phyloP scores from a whole-genome alignment of 768 basidiomycete genomes.

The Rhodotorula toruloides region DNA sequence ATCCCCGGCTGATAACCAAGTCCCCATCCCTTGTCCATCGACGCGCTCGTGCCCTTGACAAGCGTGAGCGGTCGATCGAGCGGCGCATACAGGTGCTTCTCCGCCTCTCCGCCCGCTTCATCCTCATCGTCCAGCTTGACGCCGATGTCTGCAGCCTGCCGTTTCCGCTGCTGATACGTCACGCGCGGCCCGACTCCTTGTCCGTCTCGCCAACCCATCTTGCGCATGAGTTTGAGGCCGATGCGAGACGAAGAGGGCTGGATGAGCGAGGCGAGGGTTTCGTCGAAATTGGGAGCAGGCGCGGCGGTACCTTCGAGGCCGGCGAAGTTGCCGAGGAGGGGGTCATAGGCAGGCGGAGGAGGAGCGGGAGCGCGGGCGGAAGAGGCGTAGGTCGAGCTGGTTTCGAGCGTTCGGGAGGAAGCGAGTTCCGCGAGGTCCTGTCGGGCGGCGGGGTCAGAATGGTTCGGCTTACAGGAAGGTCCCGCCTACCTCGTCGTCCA shows the following conservation, averaged over 20 bases:
- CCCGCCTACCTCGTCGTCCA: conserved; percentile 75
- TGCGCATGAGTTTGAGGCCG: conserved; percentile 78
- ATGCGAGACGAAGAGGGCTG: conserved; percentile 71
- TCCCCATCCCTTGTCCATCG: conserved; percentile 74
- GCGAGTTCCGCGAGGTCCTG: conserved; percentile 71
- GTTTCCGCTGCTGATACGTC: conserved; percentile 64
- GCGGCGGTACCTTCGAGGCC: neutral
- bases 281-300: conserved; percentile 30
- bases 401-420: conserved; percentile 68
- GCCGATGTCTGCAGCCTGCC: conserved; percentile 47
- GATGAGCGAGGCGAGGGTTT: conserved; percentile 63
- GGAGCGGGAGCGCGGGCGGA: conserved; percentile 35
- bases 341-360: conserved; percentile 25
- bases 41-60: conserved; percentile 48
- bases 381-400: conserved; percentile 62
- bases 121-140: conserved; percentile 50
- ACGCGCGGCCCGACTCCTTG: conserved; percentile 91
- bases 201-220: conserved; percentile 91
- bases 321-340: conserved; percentile 30
- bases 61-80: conserved; percentile 65
- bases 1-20: conserved; percentile 70
- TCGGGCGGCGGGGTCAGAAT: neutral
- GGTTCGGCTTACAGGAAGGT: neutral
- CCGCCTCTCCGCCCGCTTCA: conserved; percentile 55
- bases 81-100: conserved; percentile 79